These are phyloP conservation scores for Pichia norvegensis DNA, from an alignment of 1,139 yeast species.

Conservation along the genomic window DNA sequence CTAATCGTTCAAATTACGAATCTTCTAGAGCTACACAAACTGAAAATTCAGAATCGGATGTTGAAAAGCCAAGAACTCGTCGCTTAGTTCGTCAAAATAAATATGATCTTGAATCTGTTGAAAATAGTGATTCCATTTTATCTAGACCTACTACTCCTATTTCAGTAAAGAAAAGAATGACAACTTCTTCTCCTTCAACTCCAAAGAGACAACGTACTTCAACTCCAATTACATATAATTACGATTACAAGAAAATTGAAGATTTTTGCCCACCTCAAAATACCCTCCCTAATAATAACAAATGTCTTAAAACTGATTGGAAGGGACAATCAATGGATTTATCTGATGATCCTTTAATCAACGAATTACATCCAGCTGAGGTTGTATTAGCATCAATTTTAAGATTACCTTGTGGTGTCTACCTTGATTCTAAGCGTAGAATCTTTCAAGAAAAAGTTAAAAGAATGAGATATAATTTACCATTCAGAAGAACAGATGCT, in stretches of 20 bases:
- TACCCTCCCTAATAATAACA: conserved; percentile 49
- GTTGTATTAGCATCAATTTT: conserved; percentile 79
- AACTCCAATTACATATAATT: conserved; percentile 36
- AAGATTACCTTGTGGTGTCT: conserved; percentile 79
- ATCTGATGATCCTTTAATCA: conserved; percentile 61
- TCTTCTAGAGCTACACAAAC: conserved; percentile 23
- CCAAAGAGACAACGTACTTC: conserved; percentile 26
- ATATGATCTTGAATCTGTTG: conserved; percentile 22
- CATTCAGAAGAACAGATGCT: conserved; percentile 94
- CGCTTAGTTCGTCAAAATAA: conserved; percentile 39
- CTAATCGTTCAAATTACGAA: conserved; percentile 24
- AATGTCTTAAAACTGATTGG: conserved; percentile 88
- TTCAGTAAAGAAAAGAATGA: conserved; percentile 32
- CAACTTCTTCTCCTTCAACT: conserved; percentile 26
- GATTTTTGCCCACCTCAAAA: conserved; percentile 71
- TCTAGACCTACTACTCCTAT: conserved; percentile 30
- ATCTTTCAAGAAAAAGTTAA: conserved; percentile 82
- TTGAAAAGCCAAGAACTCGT: conserved; percentile 54
- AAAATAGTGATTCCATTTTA: conserved; percentile 16
- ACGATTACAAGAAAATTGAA: conserved; percentile 52
- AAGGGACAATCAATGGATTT: conserved; percentile 96
- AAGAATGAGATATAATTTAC: conserved; percentile 64
- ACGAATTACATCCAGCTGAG: conserved; percentile 85
- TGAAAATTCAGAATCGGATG: conserved; percentile 37
- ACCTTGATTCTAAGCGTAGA: conserved; percentile 86